phyloP scores from a whole-genome alignment of 2,329 filamentous ascomycete genomes.

The Didymella sp. region DNA sequence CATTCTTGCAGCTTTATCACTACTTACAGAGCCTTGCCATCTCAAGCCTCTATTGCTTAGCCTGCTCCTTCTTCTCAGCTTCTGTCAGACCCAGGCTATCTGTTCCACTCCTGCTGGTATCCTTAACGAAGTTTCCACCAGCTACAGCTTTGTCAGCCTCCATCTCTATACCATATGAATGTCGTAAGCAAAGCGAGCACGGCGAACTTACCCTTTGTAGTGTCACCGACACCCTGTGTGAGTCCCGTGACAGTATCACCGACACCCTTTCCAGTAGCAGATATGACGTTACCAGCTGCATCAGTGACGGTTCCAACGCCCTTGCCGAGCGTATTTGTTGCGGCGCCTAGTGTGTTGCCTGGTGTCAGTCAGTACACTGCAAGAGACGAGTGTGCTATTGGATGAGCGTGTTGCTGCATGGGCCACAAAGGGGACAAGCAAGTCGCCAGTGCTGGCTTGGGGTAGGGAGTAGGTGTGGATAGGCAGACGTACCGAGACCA shows the following conservation, averaged over 20 bases:
- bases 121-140: slow-evolving; percentile 38
- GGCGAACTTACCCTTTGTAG: slow-evolving; percentile 38
- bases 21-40: too few species aligned
- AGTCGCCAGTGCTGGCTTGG: background rate
- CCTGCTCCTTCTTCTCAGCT: slow-evolving; percentile 28
- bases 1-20: background rate
- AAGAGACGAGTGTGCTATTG: too few species aligned
- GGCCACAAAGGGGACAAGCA: too few species aligned
- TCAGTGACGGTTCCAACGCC: slow-evolving; percentile 42
- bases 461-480: background rate
- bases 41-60: slow-evolving; percentile 17
- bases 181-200: too few species aligned
- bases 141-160: slow-evolving; percentile 27
- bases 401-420: background rate
- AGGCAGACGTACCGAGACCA: slow-evolving; percentile 36
- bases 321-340: slow-evolving; percentile 45
- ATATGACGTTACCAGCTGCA: slow-evolving; percentile 42
- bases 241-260: slow-evolving; percentile 47
- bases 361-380: background rate
- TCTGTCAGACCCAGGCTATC: slow-evolving; percentile 29
- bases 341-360: slow-evolving; percentile 47
- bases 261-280: slow-evolving; percentile 44
- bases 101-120: slow-evolving; percentile 37
- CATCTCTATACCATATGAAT: too few species aligned
- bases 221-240: slow-evolving; percentile 45